Conservation (phyloP, 345 rosid genomes). For the Sonneratia caseolaris region DNA sequence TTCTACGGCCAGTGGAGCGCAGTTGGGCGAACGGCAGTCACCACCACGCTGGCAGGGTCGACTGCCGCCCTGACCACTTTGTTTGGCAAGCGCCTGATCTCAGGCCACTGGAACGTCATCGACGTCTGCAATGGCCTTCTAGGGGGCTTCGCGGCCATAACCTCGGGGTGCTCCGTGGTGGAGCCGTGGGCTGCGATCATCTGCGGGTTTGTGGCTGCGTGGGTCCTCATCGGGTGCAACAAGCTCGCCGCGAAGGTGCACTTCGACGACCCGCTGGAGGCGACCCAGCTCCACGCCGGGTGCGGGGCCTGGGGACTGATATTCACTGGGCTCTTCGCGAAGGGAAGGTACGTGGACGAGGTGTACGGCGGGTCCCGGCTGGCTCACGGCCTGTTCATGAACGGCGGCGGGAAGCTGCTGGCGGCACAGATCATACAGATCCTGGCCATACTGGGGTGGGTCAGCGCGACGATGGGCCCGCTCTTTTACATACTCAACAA, state of each 20-base stretch:
- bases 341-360: conserved; percentile 35
- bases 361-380: conserved; percentile 33
- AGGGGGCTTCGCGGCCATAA: conserved; percentile 81
- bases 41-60: conserved; percentile 68
- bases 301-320: conserved; percentile 76
- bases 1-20: conserved; percentile 81
- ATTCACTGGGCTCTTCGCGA: conserved; percentile 62
- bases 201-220: conserved; percentile 58
- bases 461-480: conserved; percentile 65
- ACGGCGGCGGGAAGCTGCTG: conserved; percentile 62
- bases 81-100: conserved; percentile 53
- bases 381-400: conserved; percentile 58
- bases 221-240: conserved; percentile 54
- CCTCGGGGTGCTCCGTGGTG: conserved; percentile 69
- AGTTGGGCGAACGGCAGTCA: conserved; percentile 67
- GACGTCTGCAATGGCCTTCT: conserved; percentile 75
- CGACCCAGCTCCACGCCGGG: conserved; percentile 72
- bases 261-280: conserved; percentile 67
- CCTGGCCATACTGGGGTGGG: conserved; percentile 54
- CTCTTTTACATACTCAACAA: conserved; percentile 41
- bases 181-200: conserved; percentile 83
- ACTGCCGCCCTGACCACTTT: conserved; percentile 73
- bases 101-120: conserved; percentile 66
- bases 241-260: conserved; percentile 37
- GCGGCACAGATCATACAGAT: conserved; percentile 61